Percentiles rank a stretch among this genome's conserved stretches.
These are phyloP conservation scores for Anisodus tanguticus DNA, from an alignment of 257 asterid genomes.

Conservation along the genomic window DNA sequence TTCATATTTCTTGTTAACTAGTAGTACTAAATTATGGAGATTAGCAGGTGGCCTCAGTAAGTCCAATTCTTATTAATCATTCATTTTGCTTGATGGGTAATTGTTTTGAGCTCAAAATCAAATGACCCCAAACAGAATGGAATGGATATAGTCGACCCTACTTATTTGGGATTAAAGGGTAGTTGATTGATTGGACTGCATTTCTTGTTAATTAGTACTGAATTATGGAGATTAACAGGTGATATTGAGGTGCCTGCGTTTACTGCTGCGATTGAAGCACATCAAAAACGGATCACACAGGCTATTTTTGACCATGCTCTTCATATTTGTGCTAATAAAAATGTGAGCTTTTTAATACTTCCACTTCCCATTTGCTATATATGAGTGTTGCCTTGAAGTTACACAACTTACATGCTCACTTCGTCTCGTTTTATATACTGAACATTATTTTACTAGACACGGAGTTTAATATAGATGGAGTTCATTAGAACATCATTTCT, in stretches of 20 bases:
- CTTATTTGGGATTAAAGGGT: neutral
- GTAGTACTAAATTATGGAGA: neutral
- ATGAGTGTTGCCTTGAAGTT: neutral
- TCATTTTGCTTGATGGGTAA: no score
- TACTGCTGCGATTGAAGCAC: conserved; percentile 55
- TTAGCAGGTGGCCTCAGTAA: conserved; percentile 53
- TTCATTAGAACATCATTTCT: no score
- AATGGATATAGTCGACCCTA: neutral
- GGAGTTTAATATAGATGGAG: no score
- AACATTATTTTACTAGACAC: neutral
- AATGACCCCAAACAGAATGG: neutral
- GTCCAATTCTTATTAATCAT: neutral
- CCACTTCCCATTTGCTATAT: neutral
- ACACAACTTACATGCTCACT: neutral
- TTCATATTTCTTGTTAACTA: neutral
- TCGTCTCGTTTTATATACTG: neutral
- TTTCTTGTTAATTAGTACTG: neutral
- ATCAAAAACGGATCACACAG: conserved; percentile 51
- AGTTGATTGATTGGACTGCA: neutral
- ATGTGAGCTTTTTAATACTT: conserved; percentile 37
- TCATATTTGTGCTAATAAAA: conserved; percentile 44
- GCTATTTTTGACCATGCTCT: conserved; percentile 53
- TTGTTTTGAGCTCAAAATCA: no score
- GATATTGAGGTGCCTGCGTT: conserved; percentile 59
- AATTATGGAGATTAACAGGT: conserved; percentile 35